Conservation (phyloP, 208 protist genomes). For the Leishmania guyanensis region DNA sequence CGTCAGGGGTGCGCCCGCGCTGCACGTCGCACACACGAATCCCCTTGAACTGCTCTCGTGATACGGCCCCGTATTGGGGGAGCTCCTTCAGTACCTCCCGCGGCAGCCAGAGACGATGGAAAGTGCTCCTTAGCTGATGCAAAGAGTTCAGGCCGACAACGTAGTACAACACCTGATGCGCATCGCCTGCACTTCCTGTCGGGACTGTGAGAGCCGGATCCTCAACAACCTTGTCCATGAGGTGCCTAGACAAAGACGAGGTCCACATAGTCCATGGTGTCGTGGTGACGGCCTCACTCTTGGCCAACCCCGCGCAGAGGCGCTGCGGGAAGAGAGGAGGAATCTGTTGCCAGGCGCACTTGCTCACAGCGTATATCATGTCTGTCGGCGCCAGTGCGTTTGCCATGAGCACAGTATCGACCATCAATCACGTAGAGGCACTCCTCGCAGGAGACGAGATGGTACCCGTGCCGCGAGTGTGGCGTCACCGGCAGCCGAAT, state of each 20-base stretch:
- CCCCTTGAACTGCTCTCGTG: slow-evolving; percentile 58
- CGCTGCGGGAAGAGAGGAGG: slow-evolving; percentile 41
- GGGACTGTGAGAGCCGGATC: background rate
- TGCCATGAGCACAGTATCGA: slow-evolving; percentile 61
- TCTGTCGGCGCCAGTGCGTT: slow-evolving; percentile 46
- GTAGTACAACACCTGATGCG: slow-evolving; percentile 36
- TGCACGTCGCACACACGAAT: slow-evolving; percentile 50
- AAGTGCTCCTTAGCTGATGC: slow-evolving; percentile 37
- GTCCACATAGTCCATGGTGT: background rate
- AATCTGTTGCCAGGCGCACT: slow-evolving; percentile 39
- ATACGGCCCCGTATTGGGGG: slow-evolving; percentile 47
- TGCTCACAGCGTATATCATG: slow-evolving; percentile 40
- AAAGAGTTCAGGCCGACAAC: slow-evolving; percentile 57
- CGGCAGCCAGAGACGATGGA: slow-evolving; percentile 50
- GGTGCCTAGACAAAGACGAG: background rate
- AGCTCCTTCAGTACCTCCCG: slow-evolving; percentile 39
- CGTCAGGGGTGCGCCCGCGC: slow-evolving; percentile 29
- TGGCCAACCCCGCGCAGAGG: slow-evolving; percentile 49
- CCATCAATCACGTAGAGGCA: slow-evolving; percentile 58
- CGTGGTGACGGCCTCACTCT: slow-evolving; percentile 23
- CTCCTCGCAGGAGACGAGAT: slow-evolving; percentile 47
- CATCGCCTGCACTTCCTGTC: background rate
- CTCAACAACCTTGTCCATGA: background rate
- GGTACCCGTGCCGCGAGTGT: slow-evolving; percentile 57
- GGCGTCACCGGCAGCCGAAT: slow-evolving; percentile 36